These are phyloP conservation scores for Pseudogymnoascus sp. DNA, from an alignment of 2,329 filamentous ascomycete genomes.

Conservation along the genomic window DNA sequence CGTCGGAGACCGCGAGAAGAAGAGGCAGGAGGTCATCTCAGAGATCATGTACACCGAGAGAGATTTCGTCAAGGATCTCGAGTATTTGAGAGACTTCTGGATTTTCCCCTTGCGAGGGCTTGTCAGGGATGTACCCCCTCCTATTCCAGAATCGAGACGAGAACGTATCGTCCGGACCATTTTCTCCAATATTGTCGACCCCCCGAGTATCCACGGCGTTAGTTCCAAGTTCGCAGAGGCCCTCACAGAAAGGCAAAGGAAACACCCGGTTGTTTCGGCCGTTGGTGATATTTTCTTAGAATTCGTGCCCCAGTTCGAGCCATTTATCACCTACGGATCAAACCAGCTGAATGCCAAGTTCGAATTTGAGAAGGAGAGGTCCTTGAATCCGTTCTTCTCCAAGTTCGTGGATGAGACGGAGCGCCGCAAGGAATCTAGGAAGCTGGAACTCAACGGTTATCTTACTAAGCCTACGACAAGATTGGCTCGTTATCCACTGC, in stretches of 20 bases:
- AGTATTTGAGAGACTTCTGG: conserved; percentile 98
- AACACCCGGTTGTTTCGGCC: conserved; percentile 78
- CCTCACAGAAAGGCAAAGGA: conserved; percentile 86
- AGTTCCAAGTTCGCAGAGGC: conserved; percentile 82
- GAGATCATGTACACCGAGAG: conserved; percentile 98
- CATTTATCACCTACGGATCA: conserved; percentile 92
- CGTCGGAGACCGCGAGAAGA: conserved; percentile 86
- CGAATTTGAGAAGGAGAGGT: conserved; percentile 94
- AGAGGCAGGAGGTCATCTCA: conserved; percentile 94
- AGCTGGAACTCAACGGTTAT: conserved; percentile 94
- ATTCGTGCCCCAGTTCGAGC: conserved; percentile 85
- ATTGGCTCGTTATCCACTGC: conserved; percentile 83
- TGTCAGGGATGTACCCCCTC: conserved; percentile 57
- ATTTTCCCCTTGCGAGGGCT: conserved; percentile 81
- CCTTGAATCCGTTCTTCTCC: conserved; percentile 73
- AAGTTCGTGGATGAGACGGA: conserved; percentile 97
- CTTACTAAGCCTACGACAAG: conserved; percentile 95
- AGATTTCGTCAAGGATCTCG: conserved; percentile 97
- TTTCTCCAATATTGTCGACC: conserved; percentile 90
- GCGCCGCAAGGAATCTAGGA: conserved; percentile 88
- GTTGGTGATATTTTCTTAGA: conserved; percentile 93
- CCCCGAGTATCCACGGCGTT: conserved; percentile 73
- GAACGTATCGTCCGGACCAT: conserved; percentile 91
- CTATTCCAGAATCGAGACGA: conserved; percentile 78
- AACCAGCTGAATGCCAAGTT: conserved; percentile 96